Evolutionary conservation across 257 asterid genomes (phyloP), one percentile per base, ranked within the genome.

Genomic region (Vinca minor): DNA sequence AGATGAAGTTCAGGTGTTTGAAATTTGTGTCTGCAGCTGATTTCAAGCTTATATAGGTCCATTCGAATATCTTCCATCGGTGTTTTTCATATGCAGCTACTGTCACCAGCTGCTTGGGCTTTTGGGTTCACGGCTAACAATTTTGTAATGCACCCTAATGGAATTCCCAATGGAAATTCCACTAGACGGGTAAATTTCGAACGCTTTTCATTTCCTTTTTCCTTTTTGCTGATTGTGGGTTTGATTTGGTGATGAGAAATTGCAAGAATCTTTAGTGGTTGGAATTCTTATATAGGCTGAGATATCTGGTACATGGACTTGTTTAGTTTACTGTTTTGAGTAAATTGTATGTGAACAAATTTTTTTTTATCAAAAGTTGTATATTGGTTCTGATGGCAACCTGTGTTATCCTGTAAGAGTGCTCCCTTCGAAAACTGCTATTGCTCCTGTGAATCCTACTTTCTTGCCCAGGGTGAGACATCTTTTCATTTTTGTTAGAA

Each of bases 1-100:
- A 20, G 87, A 83, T 74, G 96, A 89, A 81, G 80, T 93, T 71
- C 96, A 86, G 94, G 99, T 87, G 63, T 77, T 52, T 57, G 29
- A 28, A 61, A 5, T 70, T 59, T 36, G 20, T 57, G 36, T 32
- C 67, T 53, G 59, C 55, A 5, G 0, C 5, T 25, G 56, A 44
- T 18, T 46, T 67, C 31, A 50, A 28, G 8, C 36, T 26, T 26
- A 11, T 2, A 53, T n/a, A n/a, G 47, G 56, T 28, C 25, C 8
- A 61, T 62, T 20, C 41, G 61, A 63, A 48, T 63, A 39, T 47
- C 34, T n/a, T 41, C 45, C 50, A n/a, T n/a, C n/a, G n/a, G 5
- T 15, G 10, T 41, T 20, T 62, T 53, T 60, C 35, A 26, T 55
- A 38, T 58, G 59, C 62, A 25, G n/a, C 45, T 60, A 15, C 46